Evolutionary conservation across 371 early-diverging fungal species (phyloP), one percentile per base, ranked within the genome.

Genomic region (Mortierella sp.): DNA sequence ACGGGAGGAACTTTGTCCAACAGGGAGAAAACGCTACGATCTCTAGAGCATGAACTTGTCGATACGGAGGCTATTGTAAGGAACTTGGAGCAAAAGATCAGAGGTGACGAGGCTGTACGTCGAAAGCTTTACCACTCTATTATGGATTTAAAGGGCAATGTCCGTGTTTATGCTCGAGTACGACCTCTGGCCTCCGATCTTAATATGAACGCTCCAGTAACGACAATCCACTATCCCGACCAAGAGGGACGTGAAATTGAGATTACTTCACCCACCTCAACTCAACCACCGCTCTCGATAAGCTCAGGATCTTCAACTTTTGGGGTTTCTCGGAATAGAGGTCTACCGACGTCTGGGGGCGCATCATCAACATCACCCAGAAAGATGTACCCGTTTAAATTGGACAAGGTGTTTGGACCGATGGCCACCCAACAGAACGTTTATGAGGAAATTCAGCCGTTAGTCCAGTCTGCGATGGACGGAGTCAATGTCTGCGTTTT

Each of bases 401-500:
- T 96, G 81, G 85, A 86, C 57, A 67, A 82, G 48, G 93, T 99
- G 1, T 98, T 97, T 83, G 79, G 81, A 23, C 88, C 94, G 4
- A 51, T 63, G 1, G 68, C 86, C 46, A 81, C 84, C 4, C 99
- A 99, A 84, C 71, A 84, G 16, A 86, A 89, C 21, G 91, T 99
- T 14, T 99, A 93, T 90, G 90, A 90, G 44, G 99, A 99, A 69
- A 91, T 99, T 16, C 91, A 94, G 30, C 95, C 94, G 74, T 83
- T 98, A 21, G 92, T 99, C 5, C 96, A 97, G 81, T 94, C 95
- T 5, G 96, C 97, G 0, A 72, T 98, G 44, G 98, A 98, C 80
- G 99, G 99, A 4, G 99, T 94, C 75, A 96, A 94, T 50, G 96
- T 97, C 7, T 98, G 98, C 80, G 95, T 99, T 45, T 98, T 99